A percentile compares a stretch with the other conserved stretches of the same genome.
Conservation (phyloP, 345 rosid species). For the Lumnitzera racemosa region DNA sequence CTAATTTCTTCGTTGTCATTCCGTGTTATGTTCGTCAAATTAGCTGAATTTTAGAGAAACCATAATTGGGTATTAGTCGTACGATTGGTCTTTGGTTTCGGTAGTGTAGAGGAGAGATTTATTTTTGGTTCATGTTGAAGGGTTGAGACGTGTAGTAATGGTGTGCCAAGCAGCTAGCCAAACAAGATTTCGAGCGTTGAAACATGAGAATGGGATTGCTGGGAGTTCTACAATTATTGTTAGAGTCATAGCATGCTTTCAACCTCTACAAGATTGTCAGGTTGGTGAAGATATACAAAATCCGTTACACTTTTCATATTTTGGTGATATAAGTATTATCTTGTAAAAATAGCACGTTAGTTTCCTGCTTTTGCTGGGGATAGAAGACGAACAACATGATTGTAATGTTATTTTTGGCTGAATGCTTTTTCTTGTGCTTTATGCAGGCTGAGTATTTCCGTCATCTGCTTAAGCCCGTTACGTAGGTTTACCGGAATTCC, state of each 20-base stretch:
- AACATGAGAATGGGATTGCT: slow-evolving; percentile 81
- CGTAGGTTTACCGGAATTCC: slow-evolving; percentile 48
- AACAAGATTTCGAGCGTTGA: slow-evolving; percentile 89
- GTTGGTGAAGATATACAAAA: slow-evolving; percentile 29
- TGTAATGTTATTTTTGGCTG: neutral
- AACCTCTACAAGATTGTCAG: slow-evolving; percentile 96
- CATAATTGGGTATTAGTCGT: no score
- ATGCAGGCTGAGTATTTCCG: slow-evolving; percentile 96
- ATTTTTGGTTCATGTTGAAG: slow-evolving; percentile 15
- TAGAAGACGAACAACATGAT: neutral
- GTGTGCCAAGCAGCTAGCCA: slow-evolving; percentile 97
- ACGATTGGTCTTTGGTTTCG: neutral
- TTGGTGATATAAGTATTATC: neutral
- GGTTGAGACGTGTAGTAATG: slow-evolving; percentile 61
- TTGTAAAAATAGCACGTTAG: neutral
- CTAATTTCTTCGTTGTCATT: slow-evolving; percentile 23
- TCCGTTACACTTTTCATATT: neutral
- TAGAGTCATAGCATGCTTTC: slow-evolving; percentile 93
- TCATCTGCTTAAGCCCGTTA: slow-evolving; percentile 93
- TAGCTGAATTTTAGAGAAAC: slow-evolving; percentile 14
- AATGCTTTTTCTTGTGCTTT: slow-evolving; percentile 17
- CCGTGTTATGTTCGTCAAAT: slow-evolving; percentile 28
- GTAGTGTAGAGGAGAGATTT: neutral
- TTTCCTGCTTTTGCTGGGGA: no score
- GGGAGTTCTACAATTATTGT: slow-evolving; percentile 77